Percentiles rank a stretch among this genome's conserved stretches.
These are phyloP conservation scores for Babesia divergens DNA, from an alignment of 169 alveolate species.

Conservation along the genomic window DNA sequence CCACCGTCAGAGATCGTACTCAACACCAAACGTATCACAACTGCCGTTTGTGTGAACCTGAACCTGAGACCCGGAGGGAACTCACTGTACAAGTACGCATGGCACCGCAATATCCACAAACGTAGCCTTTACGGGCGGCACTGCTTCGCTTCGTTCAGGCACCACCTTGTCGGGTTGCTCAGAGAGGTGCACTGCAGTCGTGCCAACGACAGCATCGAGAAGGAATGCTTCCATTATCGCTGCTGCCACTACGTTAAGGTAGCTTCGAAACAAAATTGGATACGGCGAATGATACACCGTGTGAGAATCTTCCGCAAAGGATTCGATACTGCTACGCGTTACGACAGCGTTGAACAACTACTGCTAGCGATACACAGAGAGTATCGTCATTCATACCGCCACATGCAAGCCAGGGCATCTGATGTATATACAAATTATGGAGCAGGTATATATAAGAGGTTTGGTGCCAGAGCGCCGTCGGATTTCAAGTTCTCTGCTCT, in stretches of 20 bases:
- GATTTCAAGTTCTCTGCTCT: slow-evolving; percentile 55
- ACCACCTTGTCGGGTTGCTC: slow-evolving; percentile 14
- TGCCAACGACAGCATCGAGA: background rate
- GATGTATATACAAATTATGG: slow-evolving; percentile 22
- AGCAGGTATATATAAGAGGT: slow-evolving; percentile 5
- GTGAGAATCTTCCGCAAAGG: background rate
- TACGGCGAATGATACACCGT: background rate
- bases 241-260: slow-evolving; percentile 40
- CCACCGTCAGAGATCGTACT: background rate
- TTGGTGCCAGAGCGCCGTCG: slow-evolving; percentile 35
- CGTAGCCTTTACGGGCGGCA: slow-evolving; percentile 5
- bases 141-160: slow-evolving; percentile 26
- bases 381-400: slow-evolving; percentile 41
- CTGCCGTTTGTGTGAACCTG: slow-evolving; percentile 51
- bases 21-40: slow-evolving; percentile 38
- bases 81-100: slow-evolving; percentile 24
- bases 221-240: slow-evolving; percentile 36
- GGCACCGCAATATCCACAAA: background rate
- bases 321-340: background rate
- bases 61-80: slow-evolving; percentile 24
- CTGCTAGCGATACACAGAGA: slow-evolving; percentile 32
- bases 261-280: background rate
- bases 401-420: background rate
- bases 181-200: slow-evolving; percentile 35
- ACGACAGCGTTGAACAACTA: slow-evolving; percentile 16